phyloP scores from a whole-genome alignment of 2,329 filamentous ascomycete genomes.

The Colletotrichum lini region DNA sequence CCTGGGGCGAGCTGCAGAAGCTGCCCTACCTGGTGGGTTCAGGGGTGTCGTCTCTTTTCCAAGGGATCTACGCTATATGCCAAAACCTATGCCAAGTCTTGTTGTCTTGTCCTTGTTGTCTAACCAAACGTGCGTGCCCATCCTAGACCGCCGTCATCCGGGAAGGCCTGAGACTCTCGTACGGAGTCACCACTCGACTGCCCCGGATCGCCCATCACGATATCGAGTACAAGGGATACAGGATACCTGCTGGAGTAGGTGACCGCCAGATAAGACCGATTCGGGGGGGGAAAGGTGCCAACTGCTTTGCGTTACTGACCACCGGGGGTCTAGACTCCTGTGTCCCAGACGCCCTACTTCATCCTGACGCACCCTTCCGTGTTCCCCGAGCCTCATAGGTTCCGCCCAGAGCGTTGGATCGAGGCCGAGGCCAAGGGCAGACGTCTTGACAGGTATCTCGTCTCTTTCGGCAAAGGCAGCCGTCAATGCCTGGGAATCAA shows the following conservation, averaged over 20 bases:
- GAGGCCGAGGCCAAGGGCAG: constrained; percentile 40
- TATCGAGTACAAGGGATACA: constrained; percentile 30
- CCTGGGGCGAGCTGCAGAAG: constrained; percentile 29
- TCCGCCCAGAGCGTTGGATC: constrained; percentile 49
- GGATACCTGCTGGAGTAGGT: constrained; percentile 40
- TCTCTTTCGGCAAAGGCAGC: constrained; percentile 44
- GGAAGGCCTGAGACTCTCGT: constrained; percentile 40
- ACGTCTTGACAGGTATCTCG: constrained; percentile 39
- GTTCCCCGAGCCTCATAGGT: constrained; percentile 47
- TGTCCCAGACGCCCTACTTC: constrained; percentile 45
- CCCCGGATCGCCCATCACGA: constrained; percentile 35
- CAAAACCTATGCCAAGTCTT: neutral
- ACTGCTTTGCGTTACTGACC: neutral
- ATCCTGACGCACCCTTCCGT: constrained; percentile 44
- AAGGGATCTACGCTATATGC: neutral
- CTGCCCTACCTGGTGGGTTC: constrained; percentile 35
- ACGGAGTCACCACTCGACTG: constrained; percentile 36
- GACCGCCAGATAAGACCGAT: neutral
- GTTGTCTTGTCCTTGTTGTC: neutral
- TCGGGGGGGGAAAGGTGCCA: too few relatives aligned
- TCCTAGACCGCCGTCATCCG: constrained; percentile 28
- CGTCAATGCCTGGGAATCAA: constrained; percentile 45
- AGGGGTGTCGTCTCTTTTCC: neutral
- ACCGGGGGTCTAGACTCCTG: constrained; percentile 41
- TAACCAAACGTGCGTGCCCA: neutral